A percentile compares a stretch with the other conserved stretches of the same genome.
phyloP scores from a whole-genome alignment of 345 rosid species.

The Arabidopsis arenosa region DNA sequence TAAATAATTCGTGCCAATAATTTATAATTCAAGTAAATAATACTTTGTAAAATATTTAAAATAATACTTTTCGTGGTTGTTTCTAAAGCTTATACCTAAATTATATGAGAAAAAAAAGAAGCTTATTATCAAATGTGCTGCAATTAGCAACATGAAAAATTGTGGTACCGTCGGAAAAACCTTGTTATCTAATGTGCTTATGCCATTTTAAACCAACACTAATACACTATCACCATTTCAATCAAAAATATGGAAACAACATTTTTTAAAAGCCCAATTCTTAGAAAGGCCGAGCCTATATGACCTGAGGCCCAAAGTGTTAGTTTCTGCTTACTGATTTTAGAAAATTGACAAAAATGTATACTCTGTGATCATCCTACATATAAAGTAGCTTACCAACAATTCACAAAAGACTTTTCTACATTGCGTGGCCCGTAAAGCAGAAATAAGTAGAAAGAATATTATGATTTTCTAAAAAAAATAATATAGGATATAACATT shows the following conservation, averaged over 20 bases:
- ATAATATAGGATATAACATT: neutral
- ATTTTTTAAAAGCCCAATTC: neutral
- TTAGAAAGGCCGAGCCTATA: neutral
- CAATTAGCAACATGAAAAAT: no score
- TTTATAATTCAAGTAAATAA: neutral
- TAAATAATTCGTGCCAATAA: conserved; percentile 24
- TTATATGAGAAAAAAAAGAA: no score
- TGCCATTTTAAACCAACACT: neutral
- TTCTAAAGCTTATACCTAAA: neutral
- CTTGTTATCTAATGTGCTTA: neutral
- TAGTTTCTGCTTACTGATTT: conserved; percentile 18
- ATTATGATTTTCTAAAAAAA: neutral
- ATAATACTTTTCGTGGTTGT: no score
- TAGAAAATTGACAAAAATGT: conserved; percentile 27
- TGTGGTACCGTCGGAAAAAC: neutral
- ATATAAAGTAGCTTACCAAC: conserved; percentile 34
- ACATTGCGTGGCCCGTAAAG: conserved; percentile 14
- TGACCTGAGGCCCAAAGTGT: neutral
- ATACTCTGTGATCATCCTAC: conserved; percentile 12
- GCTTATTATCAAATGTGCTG: no score
- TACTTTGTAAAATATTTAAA: neutral
- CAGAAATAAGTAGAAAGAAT: neutral
- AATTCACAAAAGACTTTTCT: conserved; percentile 5
- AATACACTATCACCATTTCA: neutral
- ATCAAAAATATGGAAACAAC: neutral